Base-by-base conservation (phyloP, 441 rosid species). In the Cnidoscolus chayamansa region DNA sequence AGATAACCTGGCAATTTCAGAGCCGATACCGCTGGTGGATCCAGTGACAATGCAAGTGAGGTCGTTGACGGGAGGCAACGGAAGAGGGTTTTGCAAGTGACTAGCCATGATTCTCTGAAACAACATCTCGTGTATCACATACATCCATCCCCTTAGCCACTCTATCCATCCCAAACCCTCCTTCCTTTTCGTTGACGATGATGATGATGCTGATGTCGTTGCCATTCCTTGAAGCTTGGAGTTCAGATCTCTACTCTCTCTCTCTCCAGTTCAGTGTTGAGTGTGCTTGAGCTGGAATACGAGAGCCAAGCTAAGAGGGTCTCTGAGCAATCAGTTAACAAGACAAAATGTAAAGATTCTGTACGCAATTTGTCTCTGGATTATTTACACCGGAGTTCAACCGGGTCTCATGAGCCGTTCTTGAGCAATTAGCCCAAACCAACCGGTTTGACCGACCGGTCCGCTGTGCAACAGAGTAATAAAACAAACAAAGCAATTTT, bases 1-100 rank as follows among this genome's bases (percentile, higher is more conserved):
- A 56, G 0, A 61, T 30, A 61, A 88, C 97, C 96, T 85, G 73
- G 95, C 97, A 19, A 87, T 93, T 84, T 92, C 92, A 35, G 80
- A 84, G 83, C 97, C 99, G 81, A 95, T 95, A 85, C 97, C 99
- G 68, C 95, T 95, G 70, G 99, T 93, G 78, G 96, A 91, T 67
- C 98, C 98, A 59, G 98, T 95, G 74, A 95, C 92, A 74, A 93
- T 79, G 85, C 90, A 91, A 64, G 98, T 91, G 80, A 89, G 88
- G 72, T 87, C 86, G 74, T 87, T 81, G 68, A 90, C 70, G n/a
- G 97, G 92, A 73, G 98, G 99, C 73, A 92, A 79, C 45, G 97
- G 88, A 65, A 92, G 80, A 70, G 98, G 99, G 68, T 88, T 88
- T 65, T 84, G 80, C 77, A 95, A 83, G 79, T 91, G 93, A 80